Conservation (phyloP, 164 flowering plant genomes). For the Cinnamomum chago region DNA sequence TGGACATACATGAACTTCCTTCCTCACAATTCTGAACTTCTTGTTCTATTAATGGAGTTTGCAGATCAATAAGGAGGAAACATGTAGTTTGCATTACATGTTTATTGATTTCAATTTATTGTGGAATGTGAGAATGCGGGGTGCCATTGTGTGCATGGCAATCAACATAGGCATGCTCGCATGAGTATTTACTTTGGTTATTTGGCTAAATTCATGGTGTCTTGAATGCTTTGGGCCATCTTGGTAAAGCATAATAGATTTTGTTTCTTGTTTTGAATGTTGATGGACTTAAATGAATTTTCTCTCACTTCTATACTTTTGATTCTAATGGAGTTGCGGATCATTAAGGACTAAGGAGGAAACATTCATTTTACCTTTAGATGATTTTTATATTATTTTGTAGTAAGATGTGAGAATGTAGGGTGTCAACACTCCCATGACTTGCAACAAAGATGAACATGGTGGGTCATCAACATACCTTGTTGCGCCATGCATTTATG, state of each 20-base stretch:
- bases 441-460: no score
- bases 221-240: background rate
- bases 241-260: no score
- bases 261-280: background rate
- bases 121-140: background rate
- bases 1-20: slow-evolving; percentile 31
- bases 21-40: slow-evolving; percentile 21
- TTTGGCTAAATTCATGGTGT: background rate
- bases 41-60: slow-evolving; percentile 6
- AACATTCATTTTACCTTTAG: background rate
- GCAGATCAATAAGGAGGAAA: slow-evolving; percentile 28
- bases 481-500: background rate
- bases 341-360: background rate
- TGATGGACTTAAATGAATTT: background rate
- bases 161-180: background rate
- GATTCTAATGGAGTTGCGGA: background rate
- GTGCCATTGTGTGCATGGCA: background rate
- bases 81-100: background rate
- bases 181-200: background rate
- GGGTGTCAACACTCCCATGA: background rate
- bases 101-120: background rate
- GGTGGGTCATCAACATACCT: background rate
- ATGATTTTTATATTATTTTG: background rate
- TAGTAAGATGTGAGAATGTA: background rate
- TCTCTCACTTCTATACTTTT: background rate